Evolutionary conservation across 2,329 filamentous ascomycete genomes (phyloP), one percentile per base, ranked within the genome.

Genomic region (Truncatella angustata): DNA sequence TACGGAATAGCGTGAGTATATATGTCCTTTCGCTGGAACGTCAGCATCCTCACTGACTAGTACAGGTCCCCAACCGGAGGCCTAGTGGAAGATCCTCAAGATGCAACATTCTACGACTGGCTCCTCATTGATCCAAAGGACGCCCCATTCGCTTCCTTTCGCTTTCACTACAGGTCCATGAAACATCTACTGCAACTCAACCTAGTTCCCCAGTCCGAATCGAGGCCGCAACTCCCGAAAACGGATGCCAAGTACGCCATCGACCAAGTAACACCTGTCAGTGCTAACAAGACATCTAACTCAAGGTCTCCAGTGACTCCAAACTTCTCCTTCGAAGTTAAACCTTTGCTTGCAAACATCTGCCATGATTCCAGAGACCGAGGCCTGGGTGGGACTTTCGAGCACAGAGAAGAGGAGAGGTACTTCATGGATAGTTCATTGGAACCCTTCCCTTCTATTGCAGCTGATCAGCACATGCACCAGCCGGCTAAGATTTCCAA

Each of bases 101-200:
- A 79, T 40, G 70, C 74, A 10, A 71, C 64, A 10, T 83, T 73
- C 62, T 83, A 78, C 57, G 72, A 80, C 56, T 85, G 76, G 66
- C 64, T 72, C 39, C 66, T 84, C 3, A 60, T 73, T 20, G 81
- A 84, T 51, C 63, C 77, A 0, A 77, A 71, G 50, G 74, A 82
- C 39, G 68, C 63, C 2, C 81, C 81, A 0, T 83, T 75, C 55
- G 75, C 74, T 4, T 74, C 72, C 0, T 84, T 84, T 54, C 71
- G 71, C 23, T 81, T 84, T 54, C 77, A 84, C 54, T 84, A 84
- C 56, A 74, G 80, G 26, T 79, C 76, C 5, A 77, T 73, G 74
- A 67, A 71, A 9, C 74, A 73, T 50, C 71, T 85, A 10, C 60
- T 68, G 6, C 64, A 71, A 28, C 68, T 82, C 9, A 78, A 77